phyloP scores from a whole-genome alignment of 345 rosid genomes.

The Acer saccharum region DNA sequence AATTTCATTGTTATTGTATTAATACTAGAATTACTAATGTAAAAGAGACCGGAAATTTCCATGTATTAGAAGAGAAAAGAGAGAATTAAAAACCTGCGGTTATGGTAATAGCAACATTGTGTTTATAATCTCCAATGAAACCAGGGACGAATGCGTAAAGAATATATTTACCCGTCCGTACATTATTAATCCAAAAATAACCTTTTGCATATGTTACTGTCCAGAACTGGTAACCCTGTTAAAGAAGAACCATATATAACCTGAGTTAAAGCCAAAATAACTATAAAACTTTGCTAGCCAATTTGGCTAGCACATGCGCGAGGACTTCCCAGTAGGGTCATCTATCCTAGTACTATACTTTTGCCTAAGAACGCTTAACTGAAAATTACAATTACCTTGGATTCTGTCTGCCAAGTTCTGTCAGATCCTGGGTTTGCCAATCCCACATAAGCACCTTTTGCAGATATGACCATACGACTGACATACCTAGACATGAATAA shows the following conservation, averaged over 20 bases:
- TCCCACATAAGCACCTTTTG: constrained; percentile 72
- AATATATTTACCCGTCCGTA: constrained; percentile 57
- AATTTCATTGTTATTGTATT: background rate
- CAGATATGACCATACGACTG: constrained; percentile 36
- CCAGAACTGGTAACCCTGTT: constrained; percentile 87
- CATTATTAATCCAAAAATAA: constrained; percentile 45
- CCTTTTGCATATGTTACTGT: constrained; percentile 59
- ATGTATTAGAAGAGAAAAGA: background rate
- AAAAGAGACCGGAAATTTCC: background rate
- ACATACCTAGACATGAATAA: constrained; percentile 28
- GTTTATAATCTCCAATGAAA: constrained; percentile 67
- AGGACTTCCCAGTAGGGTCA: too few relatives aligned
- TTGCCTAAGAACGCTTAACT: too few relatives aligned
- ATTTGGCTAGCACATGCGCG: background rate
- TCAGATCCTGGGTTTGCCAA: constrained; percentile 76
- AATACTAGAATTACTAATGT: background rate
- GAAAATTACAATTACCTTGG: constrained; percentile 45
- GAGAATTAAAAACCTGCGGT: constrained; percentile 47
- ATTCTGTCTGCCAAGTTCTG: constrained; percentile 93
- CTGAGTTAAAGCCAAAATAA: too few relatives aligned
- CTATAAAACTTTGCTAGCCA: too few relatives aligned
- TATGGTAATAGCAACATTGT: constrained; percentile 39
- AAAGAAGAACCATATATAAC: background rate
- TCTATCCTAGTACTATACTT: too few relatives aligned
- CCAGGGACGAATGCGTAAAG: constrained; percentile 73